Conservation (phyloP, 2,329 filamentous ascomycete species). For the Ceratocystis papillata region DNA sequence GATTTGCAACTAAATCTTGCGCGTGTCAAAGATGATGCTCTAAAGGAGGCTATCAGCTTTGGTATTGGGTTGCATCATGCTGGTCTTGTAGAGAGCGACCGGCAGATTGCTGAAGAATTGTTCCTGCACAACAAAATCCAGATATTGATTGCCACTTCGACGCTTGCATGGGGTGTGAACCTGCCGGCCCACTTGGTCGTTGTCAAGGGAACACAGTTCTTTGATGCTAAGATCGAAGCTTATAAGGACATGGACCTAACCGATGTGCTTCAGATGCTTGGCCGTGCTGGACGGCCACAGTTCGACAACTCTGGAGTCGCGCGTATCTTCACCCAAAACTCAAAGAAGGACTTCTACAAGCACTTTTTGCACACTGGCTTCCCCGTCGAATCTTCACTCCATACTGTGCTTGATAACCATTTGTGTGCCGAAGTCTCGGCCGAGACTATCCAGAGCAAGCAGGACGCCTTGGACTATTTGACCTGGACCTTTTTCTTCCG, state of each 20-base stretch:
- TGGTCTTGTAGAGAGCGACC: conserved; percentile 87
- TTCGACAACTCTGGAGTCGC: conserved; percentile 95
- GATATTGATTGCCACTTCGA: conserved; percentile 89
- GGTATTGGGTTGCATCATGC: conserved; percentile 96
- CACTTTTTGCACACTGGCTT: conserved; percentile 98
- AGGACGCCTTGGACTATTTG: conserved; percentile 92
- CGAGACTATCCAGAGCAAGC: conserved; percentile 84
- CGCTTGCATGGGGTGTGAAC: conserved; percentile 96
- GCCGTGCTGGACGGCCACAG: conserved; percentile 86
- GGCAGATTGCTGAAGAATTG: conserved; percentile 82
- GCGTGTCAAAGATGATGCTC: conserved; percentile 81
- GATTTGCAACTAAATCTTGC: conserved; percentile 80
- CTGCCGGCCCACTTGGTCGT: conserved; percentile 92
- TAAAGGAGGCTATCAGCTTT: conserved; percentile 91
- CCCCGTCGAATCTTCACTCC: conserved; percentile 89
- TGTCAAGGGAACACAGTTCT: conserved; percentile 96
- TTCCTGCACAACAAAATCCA: conserved; percentile 98
- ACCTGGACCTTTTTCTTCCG: conserved; percentile 99
- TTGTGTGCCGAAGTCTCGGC: conserved; percentile 89
- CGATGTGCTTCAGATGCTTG: conserved; percentile 95
- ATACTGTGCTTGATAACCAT: conserved; percentile 96
- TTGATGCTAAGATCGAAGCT: conserved; percentile 92
- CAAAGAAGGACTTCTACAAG: conserved; percentile 99
- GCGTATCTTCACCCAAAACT: conserved; percentile 90
- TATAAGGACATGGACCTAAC: conserved; percentile 99